Percentiles rank a stretch among this genome's conserved stretches.
Conservation (phyloP, 257 asterid species). For the Gardenia jasminoides region DNA sequence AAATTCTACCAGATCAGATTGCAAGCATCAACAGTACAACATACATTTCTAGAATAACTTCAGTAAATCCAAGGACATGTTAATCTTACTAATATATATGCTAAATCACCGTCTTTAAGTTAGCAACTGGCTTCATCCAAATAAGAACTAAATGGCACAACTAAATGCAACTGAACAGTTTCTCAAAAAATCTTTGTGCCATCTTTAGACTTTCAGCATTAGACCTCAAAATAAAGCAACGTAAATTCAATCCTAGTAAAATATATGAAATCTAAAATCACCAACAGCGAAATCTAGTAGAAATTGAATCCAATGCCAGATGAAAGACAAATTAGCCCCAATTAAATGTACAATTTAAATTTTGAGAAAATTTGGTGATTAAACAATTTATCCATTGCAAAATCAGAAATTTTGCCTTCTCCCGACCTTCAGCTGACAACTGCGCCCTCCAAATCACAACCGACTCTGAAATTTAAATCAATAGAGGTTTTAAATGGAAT, state of each 20-base stretch:
- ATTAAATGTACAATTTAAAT: not conserved
- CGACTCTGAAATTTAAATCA: not conserved
- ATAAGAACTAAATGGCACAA: not conserved
- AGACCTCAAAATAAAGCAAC: not conserved
- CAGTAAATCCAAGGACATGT: not conserved
- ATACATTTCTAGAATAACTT: not conserved
- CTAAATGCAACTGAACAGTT: not conserved
- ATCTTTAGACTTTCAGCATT: not conserved
- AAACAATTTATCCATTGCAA: not conserved
- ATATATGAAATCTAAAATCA: not conserved
- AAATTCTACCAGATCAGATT: not conserved
- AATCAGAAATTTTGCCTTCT: not conserved
- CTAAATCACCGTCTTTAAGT: not conserved
- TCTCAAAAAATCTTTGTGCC: not conserved
- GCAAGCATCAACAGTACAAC: not conserved
- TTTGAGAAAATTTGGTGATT: not conserved
- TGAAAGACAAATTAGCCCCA: not conserved
- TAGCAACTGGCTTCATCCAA: not conserved
- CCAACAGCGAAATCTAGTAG: not conserved
- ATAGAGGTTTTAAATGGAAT: not conserved
- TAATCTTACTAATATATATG: not conserved
- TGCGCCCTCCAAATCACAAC: not conserved
- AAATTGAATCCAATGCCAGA: not conserved
- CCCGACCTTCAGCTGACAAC: not conserved
- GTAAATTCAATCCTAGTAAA: not conserved